These are phyloP conservation scores for Paecilomyces fulvus DNA, from an alignment of 2,329 filamentous ascomycete species.

Conservation along the genomic window DNA sequence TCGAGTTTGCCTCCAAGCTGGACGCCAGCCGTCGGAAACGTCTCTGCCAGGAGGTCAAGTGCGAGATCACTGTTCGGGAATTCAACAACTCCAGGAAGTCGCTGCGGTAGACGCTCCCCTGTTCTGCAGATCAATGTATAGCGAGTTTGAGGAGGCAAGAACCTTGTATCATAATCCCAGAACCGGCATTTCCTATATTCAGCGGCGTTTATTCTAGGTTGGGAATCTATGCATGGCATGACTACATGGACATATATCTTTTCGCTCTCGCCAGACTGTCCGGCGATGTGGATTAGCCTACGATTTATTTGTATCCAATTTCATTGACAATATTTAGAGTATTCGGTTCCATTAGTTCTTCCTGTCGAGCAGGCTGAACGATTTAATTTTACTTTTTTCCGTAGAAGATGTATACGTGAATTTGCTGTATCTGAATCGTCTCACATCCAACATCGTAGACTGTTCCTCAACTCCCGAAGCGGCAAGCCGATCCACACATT, in stretches of 20 bases:
- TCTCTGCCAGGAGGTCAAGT: constrained; percentile 79
- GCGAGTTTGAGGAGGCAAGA: not conserved
- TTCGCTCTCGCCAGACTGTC: not conserved
- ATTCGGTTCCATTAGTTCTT: no score
- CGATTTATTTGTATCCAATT: not conserved
- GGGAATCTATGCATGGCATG: not conserved
- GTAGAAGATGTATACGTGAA: no score
- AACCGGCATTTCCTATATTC: not conserved
- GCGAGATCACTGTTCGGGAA: constrained; percentile 74
- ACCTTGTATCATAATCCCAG: not conserved
- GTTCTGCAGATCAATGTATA: not conserved
- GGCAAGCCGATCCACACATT: no score
- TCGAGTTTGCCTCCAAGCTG: constrained; percentile 82
- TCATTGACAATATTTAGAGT: not conserved
- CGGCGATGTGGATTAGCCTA: not conserved
- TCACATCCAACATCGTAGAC: no score
- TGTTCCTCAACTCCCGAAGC: no score
- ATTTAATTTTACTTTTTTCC: no score
- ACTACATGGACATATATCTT: not conserved
- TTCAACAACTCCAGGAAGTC: constrained; percentile 53
- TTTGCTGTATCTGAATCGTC: no score
- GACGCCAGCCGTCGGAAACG: constrained; percentile 64
- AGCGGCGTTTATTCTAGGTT: not conserved
- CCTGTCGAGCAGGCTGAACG: no score
- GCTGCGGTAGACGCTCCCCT: not conserved